These are phyloP conservation scores for Chloris gayana DNA, from an alignment of 176 grass and related monocot genomes.

Conservation along the genomic window DNA sequence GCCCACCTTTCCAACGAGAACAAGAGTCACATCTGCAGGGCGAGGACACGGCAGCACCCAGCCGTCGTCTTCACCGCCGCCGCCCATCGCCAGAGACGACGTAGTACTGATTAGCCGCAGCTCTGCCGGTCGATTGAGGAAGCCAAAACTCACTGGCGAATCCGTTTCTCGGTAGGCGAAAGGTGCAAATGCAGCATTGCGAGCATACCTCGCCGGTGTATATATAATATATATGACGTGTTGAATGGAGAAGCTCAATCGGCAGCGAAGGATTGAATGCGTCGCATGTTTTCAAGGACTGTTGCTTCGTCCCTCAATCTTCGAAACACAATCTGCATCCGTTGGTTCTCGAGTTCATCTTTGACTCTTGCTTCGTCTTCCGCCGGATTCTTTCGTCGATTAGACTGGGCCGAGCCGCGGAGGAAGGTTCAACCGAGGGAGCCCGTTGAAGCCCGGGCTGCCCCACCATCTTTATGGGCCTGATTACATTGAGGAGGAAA, in stretches of 20 bases:
- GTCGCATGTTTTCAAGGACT: not conserved
- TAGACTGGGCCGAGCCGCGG: no score
- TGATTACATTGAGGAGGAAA: no score
- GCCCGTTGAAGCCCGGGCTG: no score
- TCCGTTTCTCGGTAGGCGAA: not conserved
- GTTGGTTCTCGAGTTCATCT: no score
- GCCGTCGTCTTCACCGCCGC: not conserved
- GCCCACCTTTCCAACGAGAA: slow-evolving; percentile 52
- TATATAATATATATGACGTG: no score
- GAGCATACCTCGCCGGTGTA: not conserved
- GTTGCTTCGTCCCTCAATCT: not conserved
- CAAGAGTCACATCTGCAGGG: slow-evolving; percentile 1
- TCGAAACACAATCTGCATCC: not conserved
- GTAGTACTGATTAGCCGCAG: not conserved
- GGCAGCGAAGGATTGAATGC: not conserved
- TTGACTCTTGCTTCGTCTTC: not conserved
- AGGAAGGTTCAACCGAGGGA: no score
- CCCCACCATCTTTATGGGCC: no score
- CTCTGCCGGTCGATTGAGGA: not conserved
- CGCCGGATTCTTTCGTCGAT: not conserved
- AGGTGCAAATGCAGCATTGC: not conserved
- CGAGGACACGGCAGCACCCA: not conserved
- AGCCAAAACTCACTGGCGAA: no score
- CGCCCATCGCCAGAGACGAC: slow-evolving; percentile 3
- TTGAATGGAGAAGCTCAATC: not conserved